These are phyloP conservation scores for Sphaceloma murrayae DNA, from an alignment of 2,329 filamentous ascomycete species.

Conservation along the genomic window DNA sequence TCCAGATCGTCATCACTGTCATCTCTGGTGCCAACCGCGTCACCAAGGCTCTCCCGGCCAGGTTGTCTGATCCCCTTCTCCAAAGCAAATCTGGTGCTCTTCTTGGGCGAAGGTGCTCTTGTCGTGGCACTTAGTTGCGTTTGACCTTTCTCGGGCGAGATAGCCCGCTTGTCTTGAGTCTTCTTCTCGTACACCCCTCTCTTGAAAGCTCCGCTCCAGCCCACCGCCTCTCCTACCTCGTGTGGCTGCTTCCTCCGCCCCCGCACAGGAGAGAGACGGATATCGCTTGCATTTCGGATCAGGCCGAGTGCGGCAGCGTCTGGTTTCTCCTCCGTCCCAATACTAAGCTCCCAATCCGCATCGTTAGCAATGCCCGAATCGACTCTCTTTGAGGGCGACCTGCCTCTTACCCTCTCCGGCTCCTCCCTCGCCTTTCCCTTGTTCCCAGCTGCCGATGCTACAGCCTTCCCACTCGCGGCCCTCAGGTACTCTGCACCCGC, in stretches of 20 bases:
- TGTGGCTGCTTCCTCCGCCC: slow-evolving; percentile 31
- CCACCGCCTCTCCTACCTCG: slow-evolving; percentile 32
- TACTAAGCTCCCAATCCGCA: slow-evolving; percentile 5
- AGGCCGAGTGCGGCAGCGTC: slow-evolving; percentile 33
- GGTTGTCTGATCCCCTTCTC: slow-evolving; percentile 42
- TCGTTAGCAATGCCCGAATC: background rate
- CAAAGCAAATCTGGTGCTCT: slow-evolving; percentile 39
- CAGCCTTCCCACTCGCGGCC: too few relatives aligned
- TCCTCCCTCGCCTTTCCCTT: background rate
- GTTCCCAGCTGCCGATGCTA: too few relatives aligned
- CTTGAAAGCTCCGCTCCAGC: slow-evolving; percentile 40
- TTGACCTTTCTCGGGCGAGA: slow-evolving; percentile 27
- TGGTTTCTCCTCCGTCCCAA: background rate
- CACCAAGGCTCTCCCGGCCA: slow-evolving; percentile 37
- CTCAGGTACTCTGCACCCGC: slow-evolving; percentile 64
- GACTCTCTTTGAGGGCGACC: background rate
- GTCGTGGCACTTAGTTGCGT: slow-evolving; percentile 23
- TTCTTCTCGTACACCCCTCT: slow-evolving; percentile 32
- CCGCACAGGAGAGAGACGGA: slow-evolving; percentile 37
- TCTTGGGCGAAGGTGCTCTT: slow-evolving; percentile 35
- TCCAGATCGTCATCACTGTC: slow-evolving; percentile 41
- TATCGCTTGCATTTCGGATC: slow-evolving; percentile 35
- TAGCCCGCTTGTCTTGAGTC: slow-evolving; percentile 19
- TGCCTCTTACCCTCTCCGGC: background rate
- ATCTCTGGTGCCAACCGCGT: slow-evolving; percentile 31